Evolutionary conservation across 306 rosid genomes (phyloP), one percentile per base, ranked within the genome.

Genomic region (Cicer yamashitae): DNA sequence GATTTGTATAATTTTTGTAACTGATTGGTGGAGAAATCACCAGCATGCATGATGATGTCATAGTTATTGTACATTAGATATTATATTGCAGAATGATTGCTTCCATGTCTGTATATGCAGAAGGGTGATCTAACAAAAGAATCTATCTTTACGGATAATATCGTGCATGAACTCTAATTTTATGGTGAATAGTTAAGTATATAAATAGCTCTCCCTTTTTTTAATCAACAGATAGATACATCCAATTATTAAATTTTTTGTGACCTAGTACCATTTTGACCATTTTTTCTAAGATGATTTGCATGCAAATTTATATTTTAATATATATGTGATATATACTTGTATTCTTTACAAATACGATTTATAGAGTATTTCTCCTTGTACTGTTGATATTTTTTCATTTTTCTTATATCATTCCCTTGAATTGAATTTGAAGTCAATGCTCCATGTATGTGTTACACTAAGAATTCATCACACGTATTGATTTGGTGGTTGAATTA

Each of bases 21-120:
- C 44, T 67, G 79, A 30, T 75, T 75, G 77, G 80, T 40, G 43
- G 67, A 75, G 80, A 74, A 74, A 68, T 75, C 80, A 75, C 59
- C 66, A 70, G 56, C 72, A 67, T 67, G 68, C 62, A 69, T 51
- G 77, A 61, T 75, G 77, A 74, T 70, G 74, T 82, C 75, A 51
- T 34, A 62, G n/a, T 10, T 45, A 45, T 52, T 63, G 59, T 54
- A 46, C 73, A 62, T 1, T 39, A 67, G 57, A 74, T 70, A 75
- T 75, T 75, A 58, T 69, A 61, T 51, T 7, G 41, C 52, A 60
- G 77, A 74, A 75, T 75, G 80, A 80, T 60, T 75, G 72, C 61
- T 59, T 37, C 73, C 14, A 74, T 80, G 84, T 74, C 67, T 61
- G 64, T 77, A 65, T 71, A 65, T 71, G 82, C 66, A 52, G 71